These are phyloP conservation scores for Penicillium sp. DNA, from an alignment of 2,329 filamentous ascomycete genomes.

Conservation along the genomic window DNA sequence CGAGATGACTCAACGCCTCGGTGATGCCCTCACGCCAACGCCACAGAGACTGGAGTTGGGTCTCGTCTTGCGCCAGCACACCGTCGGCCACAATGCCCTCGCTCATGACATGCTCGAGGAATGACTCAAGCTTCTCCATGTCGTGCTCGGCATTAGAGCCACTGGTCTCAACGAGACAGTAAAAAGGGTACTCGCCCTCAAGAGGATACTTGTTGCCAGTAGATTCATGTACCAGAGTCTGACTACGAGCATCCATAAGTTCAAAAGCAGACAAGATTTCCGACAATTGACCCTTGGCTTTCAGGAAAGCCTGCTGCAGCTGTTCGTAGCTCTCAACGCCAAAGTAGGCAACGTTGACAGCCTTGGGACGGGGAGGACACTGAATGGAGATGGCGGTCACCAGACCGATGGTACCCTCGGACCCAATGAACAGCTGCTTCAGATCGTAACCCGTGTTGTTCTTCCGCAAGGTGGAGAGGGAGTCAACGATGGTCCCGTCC, in stretches of 20 bases:
- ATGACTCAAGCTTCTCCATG: slow-evolving; percentile 79
- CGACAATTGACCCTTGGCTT: slow-evolving; percentile 82
- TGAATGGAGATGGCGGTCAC: slow-evolving; percentile 86
- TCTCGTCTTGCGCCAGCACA: slow-evolving; percentile 87
- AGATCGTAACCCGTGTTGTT: slow-evolving; percentile 99
- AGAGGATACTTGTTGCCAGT: slow-evolving; percentile 74
- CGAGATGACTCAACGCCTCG: slow-evolving; percentile 81
- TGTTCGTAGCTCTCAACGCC: slow-evolving; percentile 86
- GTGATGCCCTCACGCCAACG: slow-evolving; percentile 88
- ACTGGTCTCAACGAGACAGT: slow-evolving; percentile 93
- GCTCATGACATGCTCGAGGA: slow-evolving; percentile 87
- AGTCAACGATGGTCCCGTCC: slow-evolving; percentile 85
- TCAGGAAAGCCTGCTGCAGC: slow-evolving; percentile 75
- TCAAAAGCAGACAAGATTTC: slow-evolving; percentile 98
- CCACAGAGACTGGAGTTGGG: slow-evolving; percentile 81
- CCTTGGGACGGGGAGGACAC: slow-evolving; percentile 78
- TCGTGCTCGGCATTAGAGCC: slow-evolving; percentile 94
- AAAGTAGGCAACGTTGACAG: slow-evolving; percentile 92
- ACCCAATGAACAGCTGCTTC: slow-evolving; percentile 94
- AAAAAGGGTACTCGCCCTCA: slow-evolving; percentile 82
- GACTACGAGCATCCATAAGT: slow-evolving; percentile 84
- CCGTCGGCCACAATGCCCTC: slow-evolving; percentile 82
- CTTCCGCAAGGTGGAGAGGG: slow-evolving; percentile 82
- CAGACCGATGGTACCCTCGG: slow-evolving; percentile 89
- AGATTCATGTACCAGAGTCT: slow-evolving; percentile 67